Conservation (phyloP, 176 grass and related monocot genomes). For the Avena eriantha region DNA sequence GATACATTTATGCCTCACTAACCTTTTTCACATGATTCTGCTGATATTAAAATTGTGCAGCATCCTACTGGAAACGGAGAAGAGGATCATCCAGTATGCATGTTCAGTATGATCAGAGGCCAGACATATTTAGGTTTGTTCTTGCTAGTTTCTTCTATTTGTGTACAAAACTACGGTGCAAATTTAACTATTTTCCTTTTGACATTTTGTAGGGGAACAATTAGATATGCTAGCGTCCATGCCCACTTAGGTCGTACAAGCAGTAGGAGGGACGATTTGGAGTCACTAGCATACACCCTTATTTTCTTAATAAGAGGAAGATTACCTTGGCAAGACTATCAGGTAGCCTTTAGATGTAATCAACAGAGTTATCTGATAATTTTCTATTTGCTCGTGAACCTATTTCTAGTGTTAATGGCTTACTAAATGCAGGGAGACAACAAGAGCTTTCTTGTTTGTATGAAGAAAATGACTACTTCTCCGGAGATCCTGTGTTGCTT, state of each 20-base stretch:
- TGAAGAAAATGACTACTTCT: slow-evolving; percentile 82
- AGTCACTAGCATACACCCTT: slow-evolving; percentile 89
- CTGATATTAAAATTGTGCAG: slow-evolving; percentile 53
- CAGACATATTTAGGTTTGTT: slow-evolving; percentile 78
- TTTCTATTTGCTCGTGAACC: not conserved
- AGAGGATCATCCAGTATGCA: slow-evolving; percentile 56
- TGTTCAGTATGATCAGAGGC: slow-evolving; percentile 91
- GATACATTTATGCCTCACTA: not conserved
- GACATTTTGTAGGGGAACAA: slow-evolving; percentile 67
- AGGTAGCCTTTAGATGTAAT: slow-evolving; percentile 55
- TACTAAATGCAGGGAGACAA: slow-evolving; percentile 67
- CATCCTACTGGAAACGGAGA: slow-evolving; percentile 78
- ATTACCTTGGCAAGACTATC: slow-evolving; percentile 84
- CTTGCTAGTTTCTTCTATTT: slow-evolving; percentile 33
- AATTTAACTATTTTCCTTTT: slow-evolving; percentile 40
- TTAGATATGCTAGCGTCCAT: slow-evolving; percentile 91
- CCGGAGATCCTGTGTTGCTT: slow-evolving; percentile 60
- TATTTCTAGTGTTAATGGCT: slow-evolving; percentile 39
- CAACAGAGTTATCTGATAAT: not conserved
- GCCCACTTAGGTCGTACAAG: slow-evolving; percentile 82
- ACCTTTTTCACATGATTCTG: slow-evolving; percentile 11
- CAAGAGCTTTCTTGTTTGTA: slow-evolving; percentile 88
- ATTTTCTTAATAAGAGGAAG: slow-evolving; percentile 78
- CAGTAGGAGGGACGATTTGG: slow-evolving; percentile 91
- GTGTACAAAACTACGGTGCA: not conserved